Evolutionary conservation across 768 basidiomycete species (phyloP).

Genomic region (Pleurotus giganteus): DNA sequence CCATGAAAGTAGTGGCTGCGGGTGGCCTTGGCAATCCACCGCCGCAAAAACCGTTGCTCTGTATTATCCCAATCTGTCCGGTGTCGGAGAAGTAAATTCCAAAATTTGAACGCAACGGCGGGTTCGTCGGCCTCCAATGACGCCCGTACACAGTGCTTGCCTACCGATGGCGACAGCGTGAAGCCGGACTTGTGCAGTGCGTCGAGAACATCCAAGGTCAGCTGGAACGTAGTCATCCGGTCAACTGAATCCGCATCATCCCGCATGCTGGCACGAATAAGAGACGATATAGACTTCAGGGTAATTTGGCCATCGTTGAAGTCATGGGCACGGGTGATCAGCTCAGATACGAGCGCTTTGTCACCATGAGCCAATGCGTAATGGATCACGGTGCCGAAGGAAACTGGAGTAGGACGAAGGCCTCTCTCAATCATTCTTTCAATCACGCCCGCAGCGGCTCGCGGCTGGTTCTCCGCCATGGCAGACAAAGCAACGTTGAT

Average conservation of each 20-base stretch:
- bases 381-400: conserved; percentile 64
- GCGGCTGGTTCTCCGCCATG: conserved; percentile 48
- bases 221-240: conserved; percentile 33
- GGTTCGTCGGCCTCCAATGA: conserved; percentile 51
- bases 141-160: conserved; percentile 46
- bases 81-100: conserved; percentile 44
- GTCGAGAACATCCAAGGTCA: conserved; percentile 41
- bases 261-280: conserved; percentile 42
- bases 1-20: conserved; percentile 14
- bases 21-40: conserved; percentile 36
- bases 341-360: conserved; percentile 36
- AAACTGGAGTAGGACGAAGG: conserved; percentile 49
- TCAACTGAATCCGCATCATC: conserved; percentile 20
- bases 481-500: conserved; percentile 61
- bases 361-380: conserved; percentile 48
- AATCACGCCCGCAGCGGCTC: conserved; percentile 44
- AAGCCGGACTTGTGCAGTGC: conserved; percentile 31
- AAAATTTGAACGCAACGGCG: conserved; percentile 57
- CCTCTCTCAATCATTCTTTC: conserved; percentile 47
- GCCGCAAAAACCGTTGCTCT: conserved; percentile 43
- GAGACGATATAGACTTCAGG: conserved; percentile 44
- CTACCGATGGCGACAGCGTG: conserved; percentile 44
- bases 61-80: conserved; percentile 47
- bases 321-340: conserved; percentile 39
- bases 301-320: conserved; percentile 35